A percentile compares a stretch with the other conserved stretches of the same genome.
phyloP scores from a whole-genome alignment of 805 yeast genomes.

The Starmerella khaoyaiensis region DNA sequence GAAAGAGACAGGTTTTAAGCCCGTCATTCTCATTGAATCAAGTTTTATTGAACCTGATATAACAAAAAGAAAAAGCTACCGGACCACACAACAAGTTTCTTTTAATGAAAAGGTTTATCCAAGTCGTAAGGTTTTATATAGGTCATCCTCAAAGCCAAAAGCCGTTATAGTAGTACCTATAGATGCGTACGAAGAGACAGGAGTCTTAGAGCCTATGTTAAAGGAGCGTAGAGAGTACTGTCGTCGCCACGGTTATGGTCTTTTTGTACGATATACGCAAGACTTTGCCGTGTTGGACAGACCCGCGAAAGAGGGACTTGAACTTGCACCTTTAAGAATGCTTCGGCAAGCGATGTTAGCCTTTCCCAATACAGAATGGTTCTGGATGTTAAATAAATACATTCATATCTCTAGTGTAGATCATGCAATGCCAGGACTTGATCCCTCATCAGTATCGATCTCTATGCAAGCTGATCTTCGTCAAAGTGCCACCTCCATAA shows the following conservation, averaged over 20 bases:
- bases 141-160: conserved; percentile 19
- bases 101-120: conserved; percentile 20
- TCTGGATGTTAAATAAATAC: conserved; percentile 69
- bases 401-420: conserved; percentile 29
- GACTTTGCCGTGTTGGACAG: conserved; percentile 41
- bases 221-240: conserved; percentile 80
- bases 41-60: conserved; percentile 24
- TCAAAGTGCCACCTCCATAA: background rate
- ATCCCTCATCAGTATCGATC: background rate
- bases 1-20: conserved; percentile 1
- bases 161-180: conserved; percentile 64
- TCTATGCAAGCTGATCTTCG: conserved; percentile 1
- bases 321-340: conserved; percentile 46
- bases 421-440: background rate
- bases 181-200: conserved; percentile 55
- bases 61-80: conserved; percentile 19
- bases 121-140: conserved; percentile 19
- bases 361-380: conserved; percentile 70
- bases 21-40: conserved; percentile 1
- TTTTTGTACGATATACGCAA: conserved; percentile 69
- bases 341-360: conserved; percentile 81
- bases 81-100: conserved; percentile 22
- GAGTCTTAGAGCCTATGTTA: conserved; percentile 47
- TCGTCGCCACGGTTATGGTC: conserved; percentile 57
- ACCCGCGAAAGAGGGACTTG: conserved; percentile 21